Evolutionary conservation across 192 early-diverging fungal genomes (phyloP).

Genomic region (Coemansia sp.): DNA sequence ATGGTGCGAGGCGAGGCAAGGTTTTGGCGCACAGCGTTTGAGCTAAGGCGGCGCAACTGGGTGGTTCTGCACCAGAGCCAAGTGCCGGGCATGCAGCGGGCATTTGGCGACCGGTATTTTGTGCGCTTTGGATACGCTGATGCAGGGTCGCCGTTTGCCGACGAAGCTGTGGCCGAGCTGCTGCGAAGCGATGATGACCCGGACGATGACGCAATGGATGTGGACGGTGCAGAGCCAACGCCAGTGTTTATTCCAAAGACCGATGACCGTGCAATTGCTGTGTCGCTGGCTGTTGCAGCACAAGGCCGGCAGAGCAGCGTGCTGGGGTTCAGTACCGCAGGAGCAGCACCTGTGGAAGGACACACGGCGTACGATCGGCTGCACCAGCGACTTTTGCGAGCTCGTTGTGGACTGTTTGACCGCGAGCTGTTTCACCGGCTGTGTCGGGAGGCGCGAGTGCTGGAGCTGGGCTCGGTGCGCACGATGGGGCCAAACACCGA

Average conservation of each 20-base stretch:
- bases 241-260: conserved; percentile 23
- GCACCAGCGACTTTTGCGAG: conserved; percentile 21
- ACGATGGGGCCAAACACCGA: conserved; percentile 17
- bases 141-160: conserved; percentile 27
- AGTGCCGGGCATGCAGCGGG: not conserved
- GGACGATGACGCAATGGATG: not conserved
- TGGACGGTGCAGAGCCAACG: not conserved
- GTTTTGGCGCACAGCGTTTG: conserved; percentile 50
- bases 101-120: conserved; percentile 35
- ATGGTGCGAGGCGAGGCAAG: conserved; percentile 23
- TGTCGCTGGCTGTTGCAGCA: conserved; percentile 9
- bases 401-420: conserved; percentile 32
- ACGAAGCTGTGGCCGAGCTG: conserved; percentile 41
- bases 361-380: conserved; percentile 19
- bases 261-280: conserved; percentile 17
- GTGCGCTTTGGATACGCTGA: conserved; percentile 36
- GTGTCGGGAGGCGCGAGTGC: conserved; percentile 43
- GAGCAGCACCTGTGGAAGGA: not conserved
- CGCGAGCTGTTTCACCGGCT: conserved; percentile 48
- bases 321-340: not conserved
- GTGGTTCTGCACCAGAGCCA: conserved; percentile 41
- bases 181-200: conserved; percentile 9
- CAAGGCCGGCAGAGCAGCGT: not conserved
- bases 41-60: conserved; percentile 36
- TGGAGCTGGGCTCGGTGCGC: conserved; percentile 46